Conservation (phyloP, 2,329 filamentous ascomycete genomes). For the Teratosphaeria epicoccoides region DNA sequence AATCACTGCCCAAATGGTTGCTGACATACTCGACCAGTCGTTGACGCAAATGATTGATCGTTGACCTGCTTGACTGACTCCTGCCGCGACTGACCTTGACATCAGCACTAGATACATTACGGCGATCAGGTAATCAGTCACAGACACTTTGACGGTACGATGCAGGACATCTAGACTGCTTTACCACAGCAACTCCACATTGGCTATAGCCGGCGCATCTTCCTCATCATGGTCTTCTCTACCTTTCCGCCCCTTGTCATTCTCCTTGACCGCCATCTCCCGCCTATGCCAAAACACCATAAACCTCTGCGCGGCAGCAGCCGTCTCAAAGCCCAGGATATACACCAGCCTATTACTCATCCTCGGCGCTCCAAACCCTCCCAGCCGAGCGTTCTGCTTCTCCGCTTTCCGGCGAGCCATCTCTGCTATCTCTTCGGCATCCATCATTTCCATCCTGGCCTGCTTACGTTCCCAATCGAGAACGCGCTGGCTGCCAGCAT, state of each 20-base stretch:
- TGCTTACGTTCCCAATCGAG: not conserved
- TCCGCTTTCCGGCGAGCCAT: slow-evolving; percentile 2
- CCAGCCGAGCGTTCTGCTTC: not conserved
- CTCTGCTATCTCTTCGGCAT: slow-evolving; percentile 2
- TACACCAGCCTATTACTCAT: slow-evolving; percentile 27
- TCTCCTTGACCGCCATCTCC: slow-evolving; percentile 25
- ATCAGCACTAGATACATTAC: too few relatives aligned
- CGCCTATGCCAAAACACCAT: slow-evolving; percentile 43
- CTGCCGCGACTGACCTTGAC: too few relatives aligned
- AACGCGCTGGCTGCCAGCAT: not conserved
- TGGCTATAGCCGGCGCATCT: slow-evolving; percentile 8
- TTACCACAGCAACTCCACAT: slow-evolving; percentile 10
- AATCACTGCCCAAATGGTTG: too few relatives aligned
- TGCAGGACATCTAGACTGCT: not conserved
- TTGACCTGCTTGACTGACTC: too few relatives aligned
- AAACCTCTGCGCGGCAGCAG: slow-evolving; percentile 44
- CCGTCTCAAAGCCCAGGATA: slow-evolving; percentile 47
- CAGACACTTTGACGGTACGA: too few relatives aligned
- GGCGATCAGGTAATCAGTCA: too few relatives aligned
- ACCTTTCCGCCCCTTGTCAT: not conserved
- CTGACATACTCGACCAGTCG: too few relatives aligned
- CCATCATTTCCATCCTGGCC: not conserved
- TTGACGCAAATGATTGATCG: too few relatives aligned
- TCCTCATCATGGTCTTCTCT: slow-evolving; percentile 1
- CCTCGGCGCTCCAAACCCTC: slow-evolving; percentile 15